Base-by-base conservation (phyloP, 352 stramenopile species). In the Phytopythium kandeliae region DNA sequence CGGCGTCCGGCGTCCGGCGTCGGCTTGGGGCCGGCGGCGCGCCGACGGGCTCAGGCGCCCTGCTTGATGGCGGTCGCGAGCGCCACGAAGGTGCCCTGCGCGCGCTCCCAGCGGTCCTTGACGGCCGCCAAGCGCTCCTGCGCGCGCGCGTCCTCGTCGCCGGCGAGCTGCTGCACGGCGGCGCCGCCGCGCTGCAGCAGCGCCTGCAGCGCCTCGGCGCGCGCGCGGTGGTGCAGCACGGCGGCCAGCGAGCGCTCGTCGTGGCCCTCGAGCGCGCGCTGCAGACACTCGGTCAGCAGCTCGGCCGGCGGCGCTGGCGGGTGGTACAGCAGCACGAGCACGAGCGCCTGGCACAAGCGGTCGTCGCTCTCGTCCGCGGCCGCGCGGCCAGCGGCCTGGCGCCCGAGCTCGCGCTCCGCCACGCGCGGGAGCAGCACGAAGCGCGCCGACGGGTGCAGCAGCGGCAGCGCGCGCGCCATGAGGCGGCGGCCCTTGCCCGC, bases 61-160 rank as follows among this genome's bases (percentile, higher is more conserved):
- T 87, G 75, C 67, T 92, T 92, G 64, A 92, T 89, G 30, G 74
- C 67, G 28, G 82, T 91, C 10, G 82, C 82, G 19, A 92, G 54
- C 54, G 78, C 61, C 48, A 92, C 79, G 56, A 92, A 92, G 56
- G 76, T 34, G 24, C 70, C 65, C 58, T 92, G 82, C 44, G 69
- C 61, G 33, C 77, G 62, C 33, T 81, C 68, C 82, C 82, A 92
- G 48, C 75, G 61, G 43, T 65, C 54, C 63, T 86, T 78, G 22
- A 85, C 61, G n/a, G 54, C 61, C 12, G 46, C 49, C 44, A 42
- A 56, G 37, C 69, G 65, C 40, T 66, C 65, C 12, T 24, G 51
- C 28, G 56, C 55, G 16, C 28, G 51, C 28, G 56, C 55, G 21
- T 12, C 54, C 17, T 58, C 65, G 42, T 60, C 56, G 3, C 41